Base-by-base conservation (phyloP, 768 basidiomycete species). In the Phanerodontia chrysosporium region DNA sequence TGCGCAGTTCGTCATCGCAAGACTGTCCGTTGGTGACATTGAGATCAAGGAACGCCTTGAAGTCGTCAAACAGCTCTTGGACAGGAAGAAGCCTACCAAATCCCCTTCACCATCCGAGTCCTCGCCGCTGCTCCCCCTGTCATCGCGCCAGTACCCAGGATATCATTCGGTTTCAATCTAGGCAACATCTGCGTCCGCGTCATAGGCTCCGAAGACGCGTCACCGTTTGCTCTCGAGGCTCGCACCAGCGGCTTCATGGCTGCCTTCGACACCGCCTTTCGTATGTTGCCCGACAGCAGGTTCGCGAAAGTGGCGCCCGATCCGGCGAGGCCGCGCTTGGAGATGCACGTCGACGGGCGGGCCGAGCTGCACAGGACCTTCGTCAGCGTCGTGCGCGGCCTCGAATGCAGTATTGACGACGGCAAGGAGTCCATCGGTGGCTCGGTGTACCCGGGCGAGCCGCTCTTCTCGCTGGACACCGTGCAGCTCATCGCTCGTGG, bases 401-500 rank as follows among this genome's bases (percentile, higher is more conserved):
- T 14, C 24, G 58, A 22, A 4, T 35, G 35, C 24, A 14, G 21
- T 12, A 24, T 29, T 9, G 35, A 35, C 16, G 51, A 48, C 8
- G n/a, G 4, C 16, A 27, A 30, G 12, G 29, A 9, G 21, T 8
- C 49, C 2, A 6, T 45, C 10, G 64, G 64, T 57, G 35, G 29
- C 28, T 52, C 55, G 12, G 18, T 48, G 14, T 64, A 67, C 18
- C 62, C 68, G 6, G 64, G 62, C 25, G 69, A 70, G 28, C 48
- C 76, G 71, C 58, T 89, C 2, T 64, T 89, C 14, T 84, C 84
- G 3, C 62, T 89, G 45, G 88, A 87, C 44, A 72, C 77, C 0
- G 55, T 90, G 13, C 82, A 88, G 63, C 62, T 80, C 22, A 67
- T 58, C 39, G 80, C 78, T 5, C 66, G 65, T 5, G 79, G 80